These are phyloP conservation scores for Saccharomycopsis sp. DNA, from an alignment of 805 yeast species.

Conservation along the genomic window DNA sequence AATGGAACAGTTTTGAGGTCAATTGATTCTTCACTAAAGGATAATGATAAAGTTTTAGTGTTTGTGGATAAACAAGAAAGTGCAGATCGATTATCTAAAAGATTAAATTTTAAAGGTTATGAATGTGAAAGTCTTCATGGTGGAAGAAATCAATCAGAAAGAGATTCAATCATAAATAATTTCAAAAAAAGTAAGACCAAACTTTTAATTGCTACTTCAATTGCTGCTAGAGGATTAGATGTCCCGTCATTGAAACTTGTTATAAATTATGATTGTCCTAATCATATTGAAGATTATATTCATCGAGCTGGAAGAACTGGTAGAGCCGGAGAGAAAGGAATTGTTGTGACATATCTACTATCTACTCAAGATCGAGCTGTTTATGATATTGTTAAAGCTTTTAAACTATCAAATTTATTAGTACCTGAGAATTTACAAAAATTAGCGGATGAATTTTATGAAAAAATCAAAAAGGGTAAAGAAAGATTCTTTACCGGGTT, in stretches of 20 bases:
- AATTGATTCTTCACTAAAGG: slow-evolving; percentile 22
- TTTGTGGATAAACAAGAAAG: slow-evolving; percentile 85
- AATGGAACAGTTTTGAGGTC: neutral
- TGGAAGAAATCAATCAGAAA: slow-evolving; percentile 78
- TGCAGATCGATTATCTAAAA: slow-evolving; percentile 62
- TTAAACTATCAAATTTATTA: slow-evolving; percentile 36
- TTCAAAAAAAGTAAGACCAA: slow-evolving; percentile 52
- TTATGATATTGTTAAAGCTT: slow-evolving; percentile 58
- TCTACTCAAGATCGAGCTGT: slow-evolving; percentile 54
- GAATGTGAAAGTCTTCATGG: slow-evolving; percentile 75
- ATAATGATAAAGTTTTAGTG: slow-evolving; percentile 46
- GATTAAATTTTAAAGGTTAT: slow-evolving; percentile 42
- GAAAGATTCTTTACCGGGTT: slow-evolving; percentile 64
- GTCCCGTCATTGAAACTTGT: slow-evolving; percentile 80
- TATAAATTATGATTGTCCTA: slow-evolving; percentile 73
- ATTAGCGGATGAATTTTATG: slow-evolving; percentile 46
- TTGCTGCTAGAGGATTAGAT: slow-evolving; percentile 91
- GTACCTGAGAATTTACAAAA: slow-evolving; percentile 37
- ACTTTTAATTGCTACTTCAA: slow-evolving; percentile 81
- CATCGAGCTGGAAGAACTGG: slow-evolving; percentile 97
- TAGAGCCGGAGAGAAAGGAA: slow-evolving; percentile 74
- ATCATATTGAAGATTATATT: slow-evolving; percentile 88
- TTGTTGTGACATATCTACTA: slow-evolving; percentile 63
- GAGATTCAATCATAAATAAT: slow-evolving; percentile 62
- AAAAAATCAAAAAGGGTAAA: slow-evolving; percentile 56